Percentiles rank a stretch among this genome's conserved stretches.
These are phyloP conservation scores for Pythium dissimile DNA, from an alignment of 352 stramenopile genomes.

Conservation along the genomic window DNA sequence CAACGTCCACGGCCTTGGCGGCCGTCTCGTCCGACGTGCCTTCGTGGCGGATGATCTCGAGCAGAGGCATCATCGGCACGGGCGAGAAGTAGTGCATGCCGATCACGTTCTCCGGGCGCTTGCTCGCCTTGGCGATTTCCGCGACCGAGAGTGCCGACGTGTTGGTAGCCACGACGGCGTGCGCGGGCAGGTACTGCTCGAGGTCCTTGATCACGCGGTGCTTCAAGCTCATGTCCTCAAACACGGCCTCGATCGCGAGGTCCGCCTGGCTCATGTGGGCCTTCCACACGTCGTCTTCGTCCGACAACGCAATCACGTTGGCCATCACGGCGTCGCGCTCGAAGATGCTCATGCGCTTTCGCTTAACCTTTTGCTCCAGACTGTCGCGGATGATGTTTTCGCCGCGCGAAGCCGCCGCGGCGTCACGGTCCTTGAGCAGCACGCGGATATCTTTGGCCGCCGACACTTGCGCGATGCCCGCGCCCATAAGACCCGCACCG, in stretches of 20 bases:
- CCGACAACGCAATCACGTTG: conserved; percentile 91
- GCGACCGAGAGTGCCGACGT: conserved; percentile 96
- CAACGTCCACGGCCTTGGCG: conserved; percentile 93
- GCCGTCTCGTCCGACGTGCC: conserved; percentile 87
- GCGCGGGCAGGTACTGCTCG: conserved; percentile 89
- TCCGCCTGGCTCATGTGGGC: conserved; percentile 92
- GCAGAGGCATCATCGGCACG: conserved; percentile 96
- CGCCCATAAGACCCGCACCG: conserved; percentile 98
- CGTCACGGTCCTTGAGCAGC: conserved; percentile 95
- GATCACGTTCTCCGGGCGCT: conserved; percentile 90
- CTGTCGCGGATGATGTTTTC: conserved; percentile 94
- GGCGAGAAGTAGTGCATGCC: conserved; percentile 99
- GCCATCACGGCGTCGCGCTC: conserved; percentile 90
- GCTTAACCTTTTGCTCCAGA: conserved; percentile 94
- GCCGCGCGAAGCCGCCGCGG: conserved; percentile 72
- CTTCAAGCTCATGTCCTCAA: conserved; percentile 97
- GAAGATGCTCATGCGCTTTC: conserved; percentile 90
- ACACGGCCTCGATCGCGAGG: conserved; percentile 98
- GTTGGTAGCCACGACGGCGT: conserved; percentile 98
- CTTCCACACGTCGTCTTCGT: conserved; percentile 91
- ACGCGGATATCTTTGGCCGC: conserved; percentile 94
- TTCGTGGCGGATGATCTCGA: conserved; percentile 98
- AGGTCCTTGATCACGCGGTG: conserved; percentile 94
- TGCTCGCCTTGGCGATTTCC: conserved; percentile 89
- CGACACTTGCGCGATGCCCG: conserved; percentile 95